Evolutionary conservation across 331 rosid species (phyloP), one percentile per base, ranked within the genome.

Genomic region (Prunus yedoensis): DNA sequence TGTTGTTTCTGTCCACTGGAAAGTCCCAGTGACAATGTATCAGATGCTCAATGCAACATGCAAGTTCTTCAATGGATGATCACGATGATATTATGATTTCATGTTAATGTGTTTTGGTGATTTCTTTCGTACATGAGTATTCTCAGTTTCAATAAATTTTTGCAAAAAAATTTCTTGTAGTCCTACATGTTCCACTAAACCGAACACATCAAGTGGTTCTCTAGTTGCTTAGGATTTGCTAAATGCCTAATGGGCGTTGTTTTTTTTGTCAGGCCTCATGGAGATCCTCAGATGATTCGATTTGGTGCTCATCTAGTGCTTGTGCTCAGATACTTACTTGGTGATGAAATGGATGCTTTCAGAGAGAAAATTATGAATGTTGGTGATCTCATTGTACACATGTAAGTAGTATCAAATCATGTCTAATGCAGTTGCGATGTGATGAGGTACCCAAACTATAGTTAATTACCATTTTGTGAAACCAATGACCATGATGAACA

Each of bases 231-330:
- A 54, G 71, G 80, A 43, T 66, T 70, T 68, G 30, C 62, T 75
- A 60, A 64, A 68, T 75, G 70, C 74, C 71, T 75, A 53, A 75
- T 28, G 46, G 68, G 70, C 71, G 32, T 8, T 77, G 62, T 75
- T 78, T 67, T 25, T 60, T 58, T 83, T 69, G 47, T 74, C 82
- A 95, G 99, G 90, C 97, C 91, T 70, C 89, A 85, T 60, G 96
- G 97, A 70, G 99, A 95, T 88, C 94, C 99, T 66, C 97, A 95
- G 69, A 95, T 95, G 96, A 95, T 95, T 77, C 92, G 97, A 60
- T 95, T 92, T 80, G 96, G 97, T 83, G 99, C 99, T 77, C 99
- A 95, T 88, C 88, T 95, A 61, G 97, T 95, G 79, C 97, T 95
- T 49, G 95, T 95, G 83, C 97, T 92, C 64, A 84, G 99, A 78